These are phyloP conservation scores for Sporothrix phasma DNA, from an alignment of 2,329 filamentous ascomycete genomes.

Conservation along the genomic window DNA sequence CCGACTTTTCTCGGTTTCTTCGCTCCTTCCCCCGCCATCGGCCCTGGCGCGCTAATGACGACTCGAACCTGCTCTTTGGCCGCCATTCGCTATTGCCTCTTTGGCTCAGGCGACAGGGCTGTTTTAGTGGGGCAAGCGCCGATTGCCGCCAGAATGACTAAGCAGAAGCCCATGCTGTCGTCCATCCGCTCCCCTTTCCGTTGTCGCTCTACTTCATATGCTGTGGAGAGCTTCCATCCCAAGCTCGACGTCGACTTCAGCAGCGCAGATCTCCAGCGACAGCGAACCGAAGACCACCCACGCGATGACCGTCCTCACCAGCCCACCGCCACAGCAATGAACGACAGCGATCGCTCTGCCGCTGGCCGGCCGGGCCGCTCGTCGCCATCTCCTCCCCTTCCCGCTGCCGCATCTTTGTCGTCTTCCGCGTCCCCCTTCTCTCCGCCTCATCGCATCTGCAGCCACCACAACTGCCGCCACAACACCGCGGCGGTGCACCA, in stretches of 20 bases:
- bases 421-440: background rate
- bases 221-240: background rate
- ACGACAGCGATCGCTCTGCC: background rate
- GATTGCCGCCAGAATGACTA: constrained; percentile 5
- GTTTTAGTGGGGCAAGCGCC: too few species aligned
- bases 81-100: background rate
- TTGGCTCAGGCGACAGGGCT: background rate
- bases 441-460: background rate
- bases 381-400: background rate
- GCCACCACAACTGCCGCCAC: too few species aligned
- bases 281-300: background rate
- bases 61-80: background rate
- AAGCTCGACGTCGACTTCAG: background rate
- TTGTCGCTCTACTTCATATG: background rate
- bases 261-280: background rate
- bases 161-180: background rate
- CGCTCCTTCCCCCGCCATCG: constrained; percentile 10
- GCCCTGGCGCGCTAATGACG: constrained; percentile 6
- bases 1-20: constrained; percentile 1
- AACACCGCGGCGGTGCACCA: background rate
- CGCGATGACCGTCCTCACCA: background rate
- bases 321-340: background rate
- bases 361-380: background rate
- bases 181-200: background rate
- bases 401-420: background rate